These are phyloP conservation scores for Salix brachista DNA, from an alignment of 345 rosid species.

Conservation along the genomic window DNA sequence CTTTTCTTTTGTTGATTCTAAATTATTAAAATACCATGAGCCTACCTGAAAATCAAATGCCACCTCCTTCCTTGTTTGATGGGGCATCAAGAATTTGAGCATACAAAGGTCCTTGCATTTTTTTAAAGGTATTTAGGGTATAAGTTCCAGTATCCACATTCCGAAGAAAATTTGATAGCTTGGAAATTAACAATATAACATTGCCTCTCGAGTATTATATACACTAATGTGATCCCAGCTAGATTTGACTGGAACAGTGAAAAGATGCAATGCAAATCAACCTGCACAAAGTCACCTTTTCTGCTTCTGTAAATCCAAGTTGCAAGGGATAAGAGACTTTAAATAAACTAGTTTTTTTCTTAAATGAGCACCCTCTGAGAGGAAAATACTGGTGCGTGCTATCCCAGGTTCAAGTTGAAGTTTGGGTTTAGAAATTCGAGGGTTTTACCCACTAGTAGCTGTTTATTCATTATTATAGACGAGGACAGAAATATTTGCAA, in stretches of 20 bases:
- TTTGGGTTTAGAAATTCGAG: no score
- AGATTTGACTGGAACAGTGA: not conserved
- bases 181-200: not conserved
- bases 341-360: no score
- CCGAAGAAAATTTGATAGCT: not conserved
- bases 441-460: no score
- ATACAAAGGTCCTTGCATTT: not conserved
- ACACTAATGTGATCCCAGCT: not conserved
- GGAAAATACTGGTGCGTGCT: no score
- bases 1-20: not conserved
- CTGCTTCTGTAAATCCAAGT: not conserved
- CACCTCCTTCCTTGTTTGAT: not conserved
- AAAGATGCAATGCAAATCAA: not conserved
- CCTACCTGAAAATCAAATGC: not conserved
- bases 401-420: no score
- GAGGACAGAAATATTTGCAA: no score
- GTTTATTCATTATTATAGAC: no score
- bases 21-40: not conserved
- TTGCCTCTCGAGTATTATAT: not conserved
- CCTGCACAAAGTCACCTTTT: not conserved
- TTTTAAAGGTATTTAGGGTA: not conserved
- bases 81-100: not conserved
- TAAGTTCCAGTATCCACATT: not conserved
- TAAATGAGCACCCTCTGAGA: no score
- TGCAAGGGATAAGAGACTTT: not conserved